These are phyloP conservation scores for Aspergillus fischeri DNA, from an alignment of 2,329 filamentous ascomycete species.

Conservation along the genomic window DNA sequence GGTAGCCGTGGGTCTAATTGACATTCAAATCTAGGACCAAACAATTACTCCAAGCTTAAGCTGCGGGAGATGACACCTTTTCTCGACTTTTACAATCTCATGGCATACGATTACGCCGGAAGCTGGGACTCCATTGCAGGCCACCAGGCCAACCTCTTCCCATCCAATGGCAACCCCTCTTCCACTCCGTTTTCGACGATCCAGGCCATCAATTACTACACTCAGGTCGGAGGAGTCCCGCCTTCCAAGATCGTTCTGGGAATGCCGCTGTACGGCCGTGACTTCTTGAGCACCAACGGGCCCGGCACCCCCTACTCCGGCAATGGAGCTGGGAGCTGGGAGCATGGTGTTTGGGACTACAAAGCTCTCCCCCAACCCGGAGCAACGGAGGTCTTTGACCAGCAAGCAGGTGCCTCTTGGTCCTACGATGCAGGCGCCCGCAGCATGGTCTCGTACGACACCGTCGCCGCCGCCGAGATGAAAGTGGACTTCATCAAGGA, in stretches of 20 bases:
- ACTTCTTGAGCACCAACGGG: conserved; percentile 76
- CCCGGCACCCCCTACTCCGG: conserved; percentile 68
- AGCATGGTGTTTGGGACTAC: conserved; percentile 81
- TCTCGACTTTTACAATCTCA: conserved; percentile 56
- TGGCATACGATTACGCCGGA: conserved; percentile 85
- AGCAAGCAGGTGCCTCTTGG: conserved; percentile 65
- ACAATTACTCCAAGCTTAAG: conserved; percentile 40
- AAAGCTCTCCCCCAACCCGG: conserved; percentile 73
- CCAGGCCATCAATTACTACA: conserved; percentile 68
- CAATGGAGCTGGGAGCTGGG: conserved; percentile 71
- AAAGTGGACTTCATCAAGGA: conserved; percentile 70
- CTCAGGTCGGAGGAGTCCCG: conserved; percentile 55
- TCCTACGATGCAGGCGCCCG: conserved; percentile 63
- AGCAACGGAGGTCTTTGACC: conserved; percentile 61
- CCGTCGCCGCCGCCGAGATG: conserved; percentile 53
- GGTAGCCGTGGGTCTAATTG: neutral
- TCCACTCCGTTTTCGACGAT: conserved; percentile 75
- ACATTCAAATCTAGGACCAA: conserved; percentile 26
- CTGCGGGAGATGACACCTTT: conserved; percentile 44
- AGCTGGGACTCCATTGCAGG: conserved; percentile 70
- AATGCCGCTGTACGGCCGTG: conserved; percentile 91
- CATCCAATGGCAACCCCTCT: conserved; percentile 53
- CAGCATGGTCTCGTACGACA: conserved; percentile 72
- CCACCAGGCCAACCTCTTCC: conserved; percentile 77
- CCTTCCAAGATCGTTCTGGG: conserved; percentile 77